Base-by-base conservation (phyloP, 2,329 filamentous ascomycete species). In the Huntiella abstrusa region DNA sequence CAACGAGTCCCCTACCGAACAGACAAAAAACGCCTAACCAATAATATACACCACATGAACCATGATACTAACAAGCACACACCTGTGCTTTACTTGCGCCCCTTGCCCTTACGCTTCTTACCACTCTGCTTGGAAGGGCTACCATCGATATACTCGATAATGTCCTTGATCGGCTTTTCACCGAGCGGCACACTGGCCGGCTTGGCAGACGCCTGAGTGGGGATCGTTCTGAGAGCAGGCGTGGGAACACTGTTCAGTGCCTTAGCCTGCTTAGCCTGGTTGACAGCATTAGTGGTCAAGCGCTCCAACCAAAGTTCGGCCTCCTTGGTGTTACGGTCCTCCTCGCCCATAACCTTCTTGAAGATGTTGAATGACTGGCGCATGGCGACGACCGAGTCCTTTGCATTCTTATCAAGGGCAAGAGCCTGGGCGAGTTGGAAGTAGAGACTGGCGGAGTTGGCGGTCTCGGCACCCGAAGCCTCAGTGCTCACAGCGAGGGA, bases 311-410 rank as follows among this genome's bases (percentile, higher is more conserved):
- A 98, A 57, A 75, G 83, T 66, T 94, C 87, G 2, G 91, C 88
- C 61, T 98, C 91, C 68, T 94, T 95, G 52, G 91, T 98, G 68
- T 98, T 96, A 62, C 87, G 85, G 62, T 96, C 87, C 35, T 93
- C 79, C 1, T 86, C 68, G 22, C 91, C 91, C 4, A 98, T 78
- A 57, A 91, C 77, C 49, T 70, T 67, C 52, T 87, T 75, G 77
- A 98, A 98, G 59, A 95, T 92, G 64, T 82, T 94, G 68, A 87
- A 95, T 40, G 86, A 91, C 62, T 95, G 87, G 51, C 86, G 83
- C 91, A 98, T 98, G 59, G 83, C 80, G 59, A 75, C 77, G 48
- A 98, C 87, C 11, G 91, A 87, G 41, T 72, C 80, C 68, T 94
- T 94, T 55, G 86, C 81, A 61, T 98, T 87, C 55, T 88, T 82